Evolutionary conservation across 2,329 filamentous ascomycete genomes (phyloP), one percentile per base, ranked within the genome.

Genomic region (Fragosphaeria purpurea): DNA sequence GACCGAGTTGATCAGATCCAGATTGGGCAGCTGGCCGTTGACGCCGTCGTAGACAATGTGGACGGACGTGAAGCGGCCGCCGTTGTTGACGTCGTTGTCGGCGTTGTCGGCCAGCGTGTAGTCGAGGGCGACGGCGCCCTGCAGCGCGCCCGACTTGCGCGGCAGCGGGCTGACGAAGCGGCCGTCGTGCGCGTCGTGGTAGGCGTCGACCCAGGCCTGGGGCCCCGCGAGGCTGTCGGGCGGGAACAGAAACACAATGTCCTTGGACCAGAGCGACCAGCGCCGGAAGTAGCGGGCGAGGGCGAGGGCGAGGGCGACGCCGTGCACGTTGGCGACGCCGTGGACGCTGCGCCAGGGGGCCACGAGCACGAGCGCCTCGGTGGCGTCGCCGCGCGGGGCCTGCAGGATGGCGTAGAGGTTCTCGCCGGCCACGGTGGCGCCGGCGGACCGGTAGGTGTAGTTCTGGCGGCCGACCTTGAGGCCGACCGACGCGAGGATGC

Each of bases 211-310:
- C 93, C 93, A 98, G 31, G 93, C 93, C 64, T 97, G 90, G 0
- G 89, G 88, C 1, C 91, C 93, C 9, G 87, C 85, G 53, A 83
- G 85, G 65, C 88, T 95, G 67, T 98, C 93, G 0, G 87, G 84
- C 0, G 93, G 83, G 44, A 98, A 77, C 6, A 98, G 70, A 59
- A 98, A 82, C 52, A 98, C 91, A 58, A 98, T 95, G 65, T 98
- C 93, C 68, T 98, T 98, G 53, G 90, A 96, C 93, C 93, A 98
- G 33, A 98, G 76, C 48, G 89, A 96, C 93, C 93, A 98, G 59
- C 86, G 81, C 68, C 94, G 95, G 71, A 98, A 97, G 68, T 98
- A 98, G 57, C 93, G 81, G 33, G 88, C 87, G 58, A 98, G 69
- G 0, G 91, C 90, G 60, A 98, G 70, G 2, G 89, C 83, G 35